Evolutionary conservation across 2,329 filamentous ascomycete genomes (phyloP).

Genomic region (Xylariaceae sp.): DNA sequence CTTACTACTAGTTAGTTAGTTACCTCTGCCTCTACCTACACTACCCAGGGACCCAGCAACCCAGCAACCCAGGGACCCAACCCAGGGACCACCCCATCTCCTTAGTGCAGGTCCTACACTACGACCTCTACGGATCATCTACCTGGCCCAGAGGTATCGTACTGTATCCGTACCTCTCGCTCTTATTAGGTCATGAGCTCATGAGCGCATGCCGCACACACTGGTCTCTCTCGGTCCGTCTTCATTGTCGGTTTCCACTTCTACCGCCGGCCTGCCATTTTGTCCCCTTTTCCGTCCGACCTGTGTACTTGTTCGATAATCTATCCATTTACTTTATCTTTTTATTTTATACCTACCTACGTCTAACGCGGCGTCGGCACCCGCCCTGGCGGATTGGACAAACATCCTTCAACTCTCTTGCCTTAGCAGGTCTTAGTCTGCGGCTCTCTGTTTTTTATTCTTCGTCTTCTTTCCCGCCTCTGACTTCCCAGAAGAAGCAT

Average conservation of each 20-base stretch:
- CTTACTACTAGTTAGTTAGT: not conserved
- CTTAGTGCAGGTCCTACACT: no score
- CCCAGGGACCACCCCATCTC: no score
- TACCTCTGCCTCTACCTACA: no score
- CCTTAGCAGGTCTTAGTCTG: not conserved
- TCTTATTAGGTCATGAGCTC: conserved; percentile 1
- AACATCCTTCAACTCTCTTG: not conserved
- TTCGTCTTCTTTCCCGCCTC: not conserved
- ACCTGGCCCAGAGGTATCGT: not conserved
- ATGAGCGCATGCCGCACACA: conserved; percentile 1
- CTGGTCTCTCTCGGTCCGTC: conserved; percentile 1
- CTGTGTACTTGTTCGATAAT: not conserved
- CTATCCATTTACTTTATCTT: not conserved
- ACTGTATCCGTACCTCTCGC: not conserved
- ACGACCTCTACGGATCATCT: no score
- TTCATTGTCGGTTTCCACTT: conserved; percentile 1
- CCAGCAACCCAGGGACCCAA: no score
- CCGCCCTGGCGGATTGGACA: not conserved
- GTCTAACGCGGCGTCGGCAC: not conserved
- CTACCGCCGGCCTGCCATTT: not conserved
- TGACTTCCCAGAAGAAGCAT: not conserved
- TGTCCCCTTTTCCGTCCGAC: not conserved
- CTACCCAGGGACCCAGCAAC: no score
- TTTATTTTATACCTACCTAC: not conserved
- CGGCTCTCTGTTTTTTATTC: not conserved